These are phyloP conservation scores for Gamarada debralockiae DNA, from an alignment of 495 filamentous ascomycete genomes.

Conservation along the genomic window DNA sequence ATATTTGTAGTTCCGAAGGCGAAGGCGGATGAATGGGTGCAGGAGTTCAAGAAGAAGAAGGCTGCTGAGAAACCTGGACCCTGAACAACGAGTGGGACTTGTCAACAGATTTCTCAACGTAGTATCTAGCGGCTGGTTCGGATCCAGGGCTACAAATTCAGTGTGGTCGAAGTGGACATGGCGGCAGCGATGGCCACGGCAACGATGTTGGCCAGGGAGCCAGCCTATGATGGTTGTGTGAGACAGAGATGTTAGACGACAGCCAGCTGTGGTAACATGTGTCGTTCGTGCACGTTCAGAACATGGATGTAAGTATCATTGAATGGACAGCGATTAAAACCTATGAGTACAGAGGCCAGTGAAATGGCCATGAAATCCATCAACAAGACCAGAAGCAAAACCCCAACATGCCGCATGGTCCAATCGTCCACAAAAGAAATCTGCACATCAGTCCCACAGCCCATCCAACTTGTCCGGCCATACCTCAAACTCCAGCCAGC, in stretches of 20 bases:
- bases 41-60: slow-evolving; percentile 74
- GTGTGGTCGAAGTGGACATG: background rate
- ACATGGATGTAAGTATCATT: no score
- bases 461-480: background rate
- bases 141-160: background rate
- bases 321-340: background rate
- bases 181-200: background rate
- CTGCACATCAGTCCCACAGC: slow-evolving; percentile 9
- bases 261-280: no score
- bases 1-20: slow-evolving; percentile 73
- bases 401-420: background rate
- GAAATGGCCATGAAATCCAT: background rate
- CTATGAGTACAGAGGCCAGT: background rate
- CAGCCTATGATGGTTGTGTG: background rate
- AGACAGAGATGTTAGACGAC: background rate
- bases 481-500: background rate
- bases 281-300: no score
- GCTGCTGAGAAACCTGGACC: slow-evolving; percentile 32
- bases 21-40: slow-evolving; percentile 68
- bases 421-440: slow-evolving; percentile 5
- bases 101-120: background rate
- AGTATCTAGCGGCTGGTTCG: no score
- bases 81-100: background rate
- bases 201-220: background rate
- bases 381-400: slow-evolving; percentile 3